phyloP scores from a whole-genome alignment of 306 rosid genomes.

The Herpetospermum pedunculosum region DNA sequence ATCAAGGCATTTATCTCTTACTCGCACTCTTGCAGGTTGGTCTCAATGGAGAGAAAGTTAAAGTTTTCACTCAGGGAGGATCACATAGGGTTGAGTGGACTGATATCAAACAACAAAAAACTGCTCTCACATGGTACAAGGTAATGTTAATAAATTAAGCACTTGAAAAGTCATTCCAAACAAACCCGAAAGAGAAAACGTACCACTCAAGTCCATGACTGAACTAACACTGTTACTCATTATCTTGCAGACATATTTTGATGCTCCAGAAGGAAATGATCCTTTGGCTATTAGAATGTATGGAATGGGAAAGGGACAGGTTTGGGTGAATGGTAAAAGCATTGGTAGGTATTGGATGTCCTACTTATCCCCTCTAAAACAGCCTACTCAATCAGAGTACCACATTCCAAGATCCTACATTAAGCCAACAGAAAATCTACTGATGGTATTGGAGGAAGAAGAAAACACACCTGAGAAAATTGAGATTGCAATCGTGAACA shows the following conservation, averaged over 20 bases:
- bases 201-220: neutral
- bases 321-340: conserved; percentile 69
- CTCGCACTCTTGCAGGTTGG: conserved; percentile 30
- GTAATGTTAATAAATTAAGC: conserved; percentile 22
- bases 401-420: conserved; percentile 71
- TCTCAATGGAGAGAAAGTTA: conserved; percentile 36
- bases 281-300: conserved; percentile 68
- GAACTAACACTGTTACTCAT: neutral
- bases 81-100: conserved; percentile 33
- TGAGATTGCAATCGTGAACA: conserved; percentile 41
- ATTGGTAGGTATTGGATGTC: conserved; percentile 79
- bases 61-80: conserved; percentile 36
- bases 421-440: conserved; percentile 33
- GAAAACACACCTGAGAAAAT: conserved; percentile 19
- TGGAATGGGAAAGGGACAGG: conserved; percentile 74
- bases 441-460: conserved; percentile 72
- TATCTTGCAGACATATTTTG: conserved; percentile 44
- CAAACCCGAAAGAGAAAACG: neutral
- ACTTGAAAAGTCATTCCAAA: too few relatives aligned
- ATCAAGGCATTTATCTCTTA: too few relatives aligned
- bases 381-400: conserved; percentile 63
- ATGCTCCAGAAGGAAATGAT: conserved; percentile 52
- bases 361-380: conserved; percentile 41
- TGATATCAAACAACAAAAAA: conserved; percentile 10
- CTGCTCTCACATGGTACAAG: conserved; percentile 64